Evolutionary conservation across 208 protist genomes (phyloP).

Genomic region (Trypanosoma conorhini): DNA sequence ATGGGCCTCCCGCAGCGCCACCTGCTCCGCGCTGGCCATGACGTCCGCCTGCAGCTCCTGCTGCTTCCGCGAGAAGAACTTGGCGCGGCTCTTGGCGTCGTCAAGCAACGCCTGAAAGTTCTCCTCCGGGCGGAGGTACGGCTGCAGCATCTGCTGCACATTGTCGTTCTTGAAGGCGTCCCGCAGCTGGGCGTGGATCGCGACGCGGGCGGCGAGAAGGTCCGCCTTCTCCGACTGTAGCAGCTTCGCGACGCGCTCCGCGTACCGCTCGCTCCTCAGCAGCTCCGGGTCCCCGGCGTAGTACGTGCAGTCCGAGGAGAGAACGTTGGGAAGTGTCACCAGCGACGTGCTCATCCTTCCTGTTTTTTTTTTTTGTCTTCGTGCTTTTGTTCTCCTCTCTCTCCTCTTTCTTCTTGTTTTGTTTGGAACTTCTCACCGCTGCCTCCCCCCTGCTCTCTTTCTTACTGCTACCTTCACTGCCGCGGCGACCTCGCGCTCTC

Average conservation of each 20-base stretch:
- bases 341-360: conserved; percentile 42
- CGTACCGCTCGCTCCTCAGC: conserved; percentile 47
- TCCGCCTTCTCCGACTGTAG: conserved; percentile 55
- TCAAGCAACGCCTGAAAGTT: conserved; percentile 41
- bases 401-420: conserved; percentile 8
- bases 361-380: conserved; percentile 1
- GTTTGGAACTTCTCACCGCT: too few species aligned
- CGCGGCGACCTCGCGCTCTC: neutral
- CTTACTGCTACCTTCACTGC: conserved; percentile 8
- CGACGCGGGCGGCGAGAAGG: conserved; percentile 67
- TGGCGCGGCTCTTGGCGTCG: conserved; percentile 63
- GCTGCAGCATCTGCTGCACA: conserved; percentile 54
- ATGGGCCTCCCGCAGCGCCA: conserved; percentile 71
- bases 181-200: conserved; percentile 81
- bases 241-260: conserved; percentile 41
- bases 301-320: conserved; percentile 75
- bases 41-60: conserved; percentile 64
- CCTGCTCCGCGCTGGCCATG: conserved; percentile 61
- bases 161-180: conserved; percentile 58
- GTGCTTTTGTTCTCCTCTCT: neutral
- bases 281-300: conserved; percentile 75
- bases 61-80: conserved; percentile 80
- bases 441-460: neutral
- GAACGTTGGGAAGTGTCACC: conserved; percentile 54
- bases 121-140: conserved; percentile 58